Conservation (phyloP, 2,329 filamentous ascomycete genomes). For the Fusarium subglutinans region DNA sequence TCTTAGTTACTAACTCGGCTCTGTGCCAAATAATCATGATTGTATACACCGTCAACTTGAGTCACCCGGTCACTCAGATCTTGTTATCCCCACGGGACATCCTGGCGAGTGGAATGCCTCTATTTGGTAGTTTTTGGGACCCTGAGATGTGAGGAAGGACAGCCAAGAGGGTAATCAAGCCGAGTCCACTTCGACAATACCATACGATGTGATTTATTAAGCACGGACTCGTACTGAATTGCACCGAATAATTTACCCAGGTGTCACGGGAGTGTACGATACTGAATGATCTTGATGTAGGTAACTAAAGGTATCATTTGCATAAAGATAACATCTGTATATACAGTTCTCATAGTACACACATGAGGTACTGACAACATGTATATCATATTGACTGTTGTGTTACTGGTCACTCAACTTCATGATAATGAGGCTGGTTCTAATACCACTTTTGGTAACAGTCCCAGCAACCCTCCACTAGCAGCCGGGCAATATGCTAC, state of each 20-base stretch:
- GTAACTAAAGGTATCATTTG: neutral
- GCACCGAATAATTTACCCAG: slow-evolving; percentile 32
- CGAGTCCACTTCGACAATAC: neutral
- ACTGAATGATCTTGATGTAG: neutral
- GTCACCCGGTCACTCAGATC: slow-evolving; percentile 13
- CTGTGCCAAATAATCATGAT: neutral
- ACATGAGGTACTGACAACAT: neutral
- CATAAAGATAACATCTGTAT: neutral
- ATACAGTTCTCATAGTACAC: neutral
- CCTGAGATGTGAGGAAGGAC: neutral
- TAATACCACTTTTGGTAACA: neutral
- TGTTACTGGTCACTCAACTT: neutral
- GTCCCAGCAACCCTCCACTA: neutral
- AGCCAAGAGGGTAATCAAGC: neutral
- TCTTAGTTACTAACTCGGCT: neutral
- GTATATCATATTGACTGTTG: neutral
- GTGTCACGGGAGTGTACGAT: neutral
- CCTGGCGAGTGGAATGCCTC: slow-evolving; percentile 23
- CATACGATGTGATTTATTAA: neutral
- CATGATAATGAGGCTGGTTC: neutral
- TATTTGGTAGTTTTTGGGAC: slow-evolving; percentile 1
- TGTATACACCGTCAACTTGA: neutral
- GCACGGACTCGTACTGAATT: neutral
- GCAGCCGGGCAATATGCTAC: neutral
- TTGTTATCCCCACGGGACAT: slow-evolving; percentile 6